Conservation (phyloP, 1,284 basidiomycete genomes). For the Heterobasidion occidentale region DNA sequence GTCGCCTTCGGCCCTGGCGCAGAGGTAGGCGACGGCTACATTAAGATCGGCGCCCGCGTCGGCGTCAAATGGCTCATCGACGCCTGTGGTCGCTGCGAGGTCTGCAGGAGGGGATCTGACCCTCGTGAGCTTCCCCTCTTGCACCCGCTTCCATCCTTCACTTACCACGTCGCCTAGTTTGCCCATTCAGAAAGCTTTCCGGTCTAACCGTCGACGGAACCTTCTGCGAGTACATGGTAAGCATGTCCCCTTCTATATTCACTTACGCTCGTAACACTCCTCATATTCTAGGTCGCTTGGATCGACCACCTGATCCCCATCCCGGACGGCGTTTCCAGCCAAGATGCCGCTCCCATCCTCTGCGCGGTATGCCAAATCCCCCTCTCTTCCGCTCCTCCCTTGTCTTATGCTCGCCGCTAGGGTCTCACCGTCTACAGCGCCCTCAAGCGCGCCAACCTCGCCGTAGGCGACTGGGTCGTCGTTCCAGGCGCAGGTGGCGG, state of each 20-base stretch:
- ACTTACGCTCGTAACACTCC: not conserved
- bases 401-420: slow-evolving; percentile 15
- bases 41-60: slow-evolving; percentile 57
- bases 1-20: slow-evolving; percentile 62
- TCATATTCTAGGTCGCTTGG: slow-evolving; percentile 39
- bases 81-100: slow-evolving; percentile 54
- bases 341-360: slow-evolving; percentile 56
- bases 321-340: slow-evolving; percentile 48
- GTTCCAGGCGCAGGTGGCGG: slow-evolving; percentile 65
- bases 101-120: slow-evolving; percentile 52
- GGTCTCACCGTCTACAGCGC: slow-evolving; percentile 68
- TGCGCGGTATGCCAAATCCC: slow-evolving; percentile 42
- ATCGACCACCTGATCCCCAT: slow-evolving; percentile 61
- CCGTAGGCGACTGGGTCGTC: slow-evolving; percentile 58
- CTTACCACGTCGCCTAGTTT: slow-evolving; percentile 23
- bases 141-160: slow-evolving; percentile 5
- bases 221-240: slow-evolving; percentile 40
- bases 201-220: slow-evolving; percentile 59
- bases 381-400: too few species aligned
- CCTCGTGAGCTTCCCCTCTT: slow-evolving; percentile 28
- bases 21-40: slow-evolving; percentile 17
- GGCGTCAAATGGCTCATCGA: slow-evolving; percentile 71
- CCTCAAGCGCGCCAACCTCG: slow-evolving; percentile 47
- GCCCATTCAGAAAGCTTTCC: slow-evolving; percentile 34
- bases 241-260: slow-evolving; percentile 4